Evolutionary conservation across 257 asterid species (phyloP), one percentile per base, ranked within the genome.

Genomic region (Eustoma russellianum): DNA sequence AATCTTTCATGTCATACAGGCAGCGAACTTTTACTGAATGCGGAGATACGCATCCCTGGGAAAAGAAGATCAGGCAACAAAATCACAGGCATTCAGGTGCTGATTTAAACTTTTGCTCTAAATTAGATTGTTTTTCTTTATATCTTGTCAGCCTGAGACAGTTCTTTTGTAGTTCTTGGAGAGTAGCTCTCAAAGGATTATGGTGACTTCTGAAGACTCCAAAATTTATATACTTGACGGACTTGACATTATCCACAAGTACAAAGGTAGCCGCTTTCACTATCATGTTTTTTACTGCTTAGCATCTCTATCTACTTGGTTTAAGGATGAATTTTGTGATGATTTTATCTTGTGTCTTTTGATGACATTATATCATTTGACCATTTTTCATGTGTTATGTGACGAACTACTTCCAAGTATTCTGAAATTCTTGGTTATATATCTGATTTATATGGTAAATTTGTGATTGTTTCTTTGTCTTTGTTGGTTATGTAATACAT

Each of bases 81-180:
- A 71, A 80, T 90, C n/a, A 90, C 91, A 5, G 85, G 98, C 78
- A 80, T 88, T 83, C 91, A 84, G 96, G 94, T 87, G 69, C 41
- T 53, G 64, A 65, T 51, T 14, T 19, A 16, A 15, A 30, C 1
- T 12, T 4, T 33, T 2, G 13, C 1, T 17, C 13, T 55, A 45
- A 51, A 18, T 13, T 55, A 17, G 11, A 17, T 50, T 49, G 9
- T 38, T 38, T 35, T 38, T 38, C 12, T 38, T 41, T 48, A 35
- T 24, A 10, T 18, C 12, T 49, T 62, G 61, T 51, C 75, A 71
- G 66, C 19, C 33, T 55, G 13, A 5, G 24, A 51, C 48, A 8
- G 7, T 24, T 63, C 41, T 35, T 38, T 60, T 63, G n/a, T 83
- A 86, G 95, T 86, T 79, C 74, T 63, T 79, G 34, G 65, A 66